A percentile compares a stretch with the other conserved stretches of the same genome.
phyloP scores from a whole-genome alignment of 345 rosid species.

The Noccaea caerulescens region DNA sequence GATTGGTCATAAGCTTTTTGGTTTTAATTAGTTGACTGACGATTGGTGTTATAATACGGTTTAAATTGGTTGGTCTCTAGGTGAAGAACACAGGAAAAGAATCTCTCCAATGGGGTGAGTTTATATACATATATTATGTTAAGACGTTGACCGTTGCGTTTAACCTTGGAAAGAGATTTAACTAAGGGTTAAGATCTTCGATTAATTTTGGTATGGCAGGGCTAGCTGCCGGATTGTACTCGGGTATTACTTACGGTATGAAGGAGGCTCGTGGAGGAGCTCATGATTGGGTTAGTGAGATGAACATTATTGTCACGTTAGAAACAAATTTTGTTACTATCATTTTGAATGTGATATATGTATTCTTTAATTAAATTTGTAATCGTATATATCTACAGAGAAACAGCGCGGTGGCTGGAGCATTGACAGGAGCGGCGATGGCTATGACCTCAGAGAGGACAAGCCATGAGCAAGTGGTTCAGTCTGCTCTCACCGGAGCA shows the following conservation, averaged over 20 bases:
- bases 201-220: slow-evolving; percentile 50
- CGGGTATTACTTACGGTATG: slow-evolving; percentile 87
- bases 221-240: slow-evolving; percentile 82
- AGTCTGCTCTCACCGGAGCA: slow-evolving; percentile 91
- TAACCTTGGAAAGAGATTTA: background rate
- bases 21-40: background rate
- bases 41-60: background rate
- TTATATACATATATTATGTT: background rate
- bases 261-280: slow-evolving; percentile 81
- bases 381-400: slow-evolving; percentile 48
- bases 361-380: background rate
- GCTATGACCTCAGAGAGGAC: slow-evolving; percentile 67
- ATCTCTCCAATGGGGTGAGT: slow-evolving; percentile 90
- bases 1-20: background rate
- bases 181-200: background rate
- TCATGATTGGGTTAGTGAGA: slow-evolving; percentile 82
- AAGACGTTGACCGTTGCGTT: background rate
- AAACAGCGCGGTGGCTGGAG: slow-evolving; percentile 94
- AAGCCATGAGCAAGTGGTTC: slow-evolving; percentile 82
- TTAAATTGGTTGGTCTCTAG: slow-evolving; percentile 47
- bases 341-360: background rate
- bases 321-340: background rate
- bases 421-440: slow-evolving; percentile 77
- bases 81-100: slow-evolving; percentile 91
- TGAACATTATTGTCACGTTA: background rate